These are phyloP conservation scores for Alternaria ventricosa DNA, from an alignment of 2,329 filamentous ascomycete genomes.

Conservation along the genomic window DNA sequence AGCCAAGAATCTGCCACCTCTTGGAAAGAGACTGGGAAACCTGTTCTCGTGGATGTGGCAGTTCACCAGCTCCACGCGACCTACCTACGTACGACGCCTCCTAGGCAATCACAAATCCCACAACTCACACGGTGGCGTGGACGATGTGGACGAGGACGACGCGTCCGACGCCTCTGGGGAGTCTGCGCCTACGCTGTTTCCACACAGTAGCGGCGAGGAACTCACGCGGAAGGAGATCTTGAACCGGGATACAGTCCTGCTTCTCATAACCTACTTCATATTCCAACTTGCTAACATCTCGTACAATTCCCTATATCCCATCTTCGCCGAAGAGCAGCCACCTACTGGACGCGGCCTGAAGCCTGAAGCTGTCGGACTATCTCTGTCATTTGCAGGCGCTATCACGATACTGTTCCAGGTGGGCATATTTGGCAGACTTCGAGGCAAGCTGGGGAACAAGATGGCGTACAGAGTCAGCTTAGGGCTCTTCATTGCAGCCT, in stretches of 20 bases:
- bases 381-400: conserved; percentile 80
- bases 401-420: conserved; percentile 92
- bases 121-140: conserved; percentile 43
- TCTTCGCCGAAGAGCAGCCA: conserved; percentile 78
- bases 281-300: conserved; percentile 95
- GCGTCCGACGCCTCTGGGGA: conserved; percentile 44
- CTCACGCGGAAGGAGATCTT: conserved; percentile 67
- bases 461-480: conserved; percentile 81
- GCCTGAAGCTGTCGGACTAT: conserved; percentile 83
- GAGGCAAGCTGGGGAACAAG: conserved; percentile 82
- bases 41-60: conserved; percentile 75
- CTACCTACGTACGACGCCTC: conserved; percentile 63
- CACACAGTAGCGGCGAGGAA: conserved; percentile 48
- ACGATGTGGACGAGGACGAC: conserved; percentile 54
- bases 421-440: conserved; percentile 79
- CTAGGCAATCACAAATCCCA: conserved; percentile 34
- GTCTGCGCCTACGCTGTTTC: conserved; percentile 50
- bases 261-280: conserved; percentile 85
- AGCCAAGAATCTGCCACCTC: conserved; percentile 65
- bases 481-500: conserved; percentile 79
- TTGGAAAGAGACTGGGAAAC: conserved; percentile 64
- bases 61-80: conserved; percentile 65
- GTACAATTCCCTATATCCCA: conserved; percentile 93
- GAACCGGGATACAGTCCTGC: conserved; percentile 79
- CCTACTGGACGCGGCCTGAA: conserved; percentile 79